Evolutionary conservation across 2,329 filamentous ascomycete species (phyloP).

Genomic region (Clathrospora elynae): DNA sequence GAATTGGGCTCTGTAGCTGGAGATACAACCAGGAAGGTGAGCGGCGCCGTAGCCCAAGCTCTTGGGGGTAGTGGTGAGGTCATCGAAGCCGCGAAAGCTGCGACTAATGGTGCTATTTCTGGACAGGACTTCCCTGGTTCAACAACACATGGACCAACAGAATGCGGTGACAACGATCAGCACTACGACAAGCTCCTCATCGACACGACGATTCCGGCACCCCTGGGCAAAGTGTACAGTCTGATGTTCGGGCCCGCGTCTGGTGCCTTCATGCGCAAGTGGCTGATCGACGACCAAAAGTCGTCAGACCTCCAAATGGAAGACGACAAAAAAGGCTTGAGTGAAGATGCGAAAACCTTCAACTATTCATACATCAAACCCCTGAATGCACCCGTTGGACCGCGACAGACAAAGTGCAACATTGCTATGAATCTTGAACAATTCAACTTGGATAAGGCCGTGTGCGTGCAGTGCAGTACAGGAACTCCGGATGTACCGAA

Average conservation of each 20-base stretch:
- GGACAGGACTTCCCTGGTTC: constrained; percentile 80
- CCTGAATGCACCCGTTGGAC: constrained; percentile 79
- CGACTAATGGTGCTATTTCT: constrained; percentile 49
- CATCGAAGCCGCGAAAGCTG: constrained; percentile 48
- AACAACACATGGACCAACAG: constrained; percentile 78
- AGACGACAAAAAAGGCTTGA: constrained; percentile 76
- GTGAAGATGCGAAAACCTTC: constrained; percentile 74
- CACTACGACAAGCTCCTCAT: constrained; percentile 87
- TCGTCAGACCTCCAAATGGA: constrained; percentile 85
- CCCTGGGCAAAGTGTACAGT: constrained; percentile 88
- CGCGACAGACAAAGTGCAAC: constrained; percentile 92
- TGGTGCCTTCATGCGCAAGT: constrained; percentile 81
- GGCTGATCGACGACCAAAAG: constrained; percentile 85
- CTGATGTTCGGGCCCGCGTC: constrained; percentile 85
- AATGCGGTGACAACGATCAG: constrained; percentile 76
- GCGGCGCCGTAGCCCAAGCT: constrained; percentile 56
- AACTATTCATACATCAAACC: constrained; percentile 91
- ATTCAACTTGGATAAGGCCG: constrained; percentile 83
- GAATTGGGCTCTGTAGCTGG: constrained; percentile 58
- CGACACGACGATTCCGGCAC: constrained; percentile 84
- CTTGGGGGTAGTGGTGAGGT: constrained; percentile 45
- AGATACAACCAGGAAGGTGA: constrained; percentile 70
- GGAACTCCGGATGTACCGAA: constrained; percentile 94
- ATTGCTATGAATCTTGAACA: constrained; percentile 83
- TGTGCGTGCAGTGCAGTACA: constrained; percentile 80